A percentile compares a stretch with the other conserved stretches of the same genome.
These are phyloP conservation scores for Prunus mongolica DNA, from an alignment of 306 rosid genomes.

Conservation along the genomic window DNA sequence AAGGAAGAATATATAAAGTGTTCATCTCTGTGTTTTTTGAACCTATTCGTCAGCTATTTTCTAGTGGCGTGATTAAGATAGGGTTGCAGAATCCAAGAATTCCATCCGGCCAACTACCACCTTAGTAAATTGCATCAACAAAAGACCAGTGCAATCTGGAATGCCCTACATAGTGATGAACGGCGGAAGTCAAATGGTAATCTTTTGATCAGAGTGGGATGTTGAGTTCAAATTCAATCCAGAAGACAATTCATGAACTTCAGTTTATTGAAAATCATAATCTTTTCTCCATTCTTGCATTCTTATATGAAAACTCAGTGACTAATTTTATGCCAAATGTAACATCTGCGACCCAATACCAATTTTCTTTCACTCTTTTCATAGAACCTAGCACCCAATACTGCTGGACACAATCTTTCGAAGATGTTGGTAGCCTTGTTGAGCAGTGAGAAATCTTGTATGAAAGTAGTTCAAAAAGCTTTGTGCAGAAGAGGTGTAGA, in stretches of 20 bases:
- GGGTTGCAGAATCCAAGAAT: not conserved
- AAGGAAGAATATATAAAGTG: too few species aligned
- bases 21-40: too few species aligned
- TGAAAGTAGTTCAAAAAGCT: not conserved
- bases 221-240: not conserved
- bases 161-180: not conserved
- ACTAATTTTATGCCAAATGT: not conserved
- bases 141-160: too few species aligned
- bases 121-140: too few species aligned
- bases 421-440: not conserved
- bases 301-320: not conserved
- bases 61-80: not conserved
- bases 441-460: not conserved
- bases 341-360: not conserved
- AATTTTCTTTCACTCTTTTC: not conserved
- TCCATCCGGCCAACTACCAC: not conserved
- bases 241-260: not conserved
- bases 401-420: not conserved
- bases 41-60: not conserved
- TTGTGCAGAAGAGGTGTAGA: not conserved
- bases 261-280: not conserved
- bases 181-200: not conserved
- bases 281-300: not conserved
- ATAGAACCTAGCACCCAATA: not conserved
- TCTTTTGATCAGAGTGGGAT: not conserved